Evolutionary conservation across 2,329 filamentous ascomycete genomes (phyloP), one percentile per base, ranked within the genome.

Genomic region (Byssochlamys sp.): DNA sequence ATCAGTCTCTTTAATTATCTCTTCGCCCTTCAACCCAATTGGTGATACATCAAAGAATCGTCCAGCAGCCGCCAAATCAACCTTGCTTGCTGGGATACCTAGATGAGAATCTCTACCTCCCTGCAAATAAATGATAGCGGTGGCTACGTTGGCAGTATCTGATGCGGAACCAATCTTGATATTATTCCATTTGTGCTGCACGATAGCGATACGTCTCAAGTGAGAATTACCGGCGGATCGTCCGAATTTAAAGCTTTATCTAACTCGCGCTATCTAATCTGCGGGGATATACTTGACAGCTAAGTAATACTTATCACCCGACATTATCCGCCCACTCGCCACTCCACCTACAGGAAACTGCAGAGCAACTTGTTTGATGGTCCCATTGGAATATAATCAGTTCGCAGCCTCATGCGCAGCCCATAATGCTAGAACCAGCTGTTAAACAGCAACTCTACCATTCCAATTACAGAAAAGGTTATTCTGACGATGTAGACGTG

Each of bases 401-500:
- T n/a, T 45, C 19, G n/a, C 19, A 14, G n/a, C n/a, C n/a, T n/a
- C 2, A 45, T 45, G 39, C n/a, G 39, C 39, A 24, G 39, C 19
- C 9, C 39, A 45, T 45, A 45, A 45, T 45, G 39, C 5, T 45
- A 45, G n/a, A 19, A 19, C 6, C 6, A n/a, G 39, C 39, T 45
- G 39, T 45, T 9, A 45, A 45, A 9, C 39, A 45, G 39, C 39
- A 19, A 45, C 39, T 1, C 14, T 24, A 45, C 12, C 4, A 45
- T 45, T 19, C 39, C 12, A 24, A 28, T 28, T 71, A 70, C 56
- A 55, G 63, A 24, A 61, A 58, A 31, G 72, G 69, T 12, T 77
- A 78, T 60, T 70, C 77, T 59, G 68, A 68, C n/a, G 72, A 78
- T 56, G 72, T 81, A 57, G 76, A 79, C 56, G 61, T 67, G 3